phyloP scores from a whole-genome alignment of 2,329 filamentous ascomycete species.

The Cladophialophora exuberans region DNA sequence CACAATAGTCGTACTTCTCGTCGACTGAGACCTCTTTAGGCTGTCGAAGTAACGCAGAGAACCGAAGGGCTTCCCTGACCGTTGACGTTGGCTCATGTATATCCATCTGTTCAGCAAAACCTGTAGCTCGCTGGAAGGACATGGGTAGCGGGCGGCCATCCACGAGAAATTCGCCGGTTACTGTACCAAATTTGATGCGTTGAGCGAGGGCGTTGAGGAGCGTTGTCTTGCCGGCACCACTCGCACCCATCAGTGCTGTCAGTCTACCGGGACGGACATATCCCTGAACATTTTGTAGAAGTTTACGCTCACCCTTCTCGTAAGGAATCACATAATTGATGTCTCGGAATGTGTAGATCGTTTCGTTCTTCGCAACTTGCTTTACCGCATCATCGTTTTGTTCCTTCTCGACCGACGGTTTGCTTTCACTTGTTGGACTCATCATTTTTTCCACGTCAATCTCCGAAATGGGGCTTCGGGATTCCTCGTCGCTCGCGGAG shows the following conservation, averaged over 20 bases:
- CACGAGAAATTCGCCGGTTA: slow-evolving; percentile 49
- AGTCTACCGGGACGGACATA: slow-evolving; percentile 77
- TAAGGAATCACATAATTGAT: slow-evolving; percentile 70
- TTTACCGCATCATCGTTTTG: slow-evolving; percentile 37
- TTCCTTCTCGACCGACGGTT: slow-evolving; percentile 36
- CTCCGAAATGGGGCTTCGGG: neutral
- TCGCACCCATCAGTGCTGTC: slow-evolving; percentile 74
- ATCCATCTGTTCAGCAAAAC: slow-evolving; percentile 66
- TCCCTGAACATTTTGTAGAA: slow-evolving; percentile 67
- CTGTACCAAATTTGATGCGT: slow-evolving; percentile 46
- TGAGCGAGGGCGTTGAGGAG: slow-evolving; percentile 52
- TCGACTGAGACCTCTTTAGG: slow-evolving; percentile 57
- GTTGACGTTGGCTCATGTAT: slow-evolving; percentile 69
- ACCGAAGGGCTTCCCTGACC: slow-evolving; percentile 67
- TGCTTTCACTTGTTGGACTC: slow-evolving; percentile 32
- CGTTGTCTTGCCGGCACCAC: slow-evolving; percentile 52
- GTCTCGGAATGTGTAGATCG: slow-evolving; percentile 82
- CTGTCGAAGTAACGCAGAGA: slow-evolving; percentile 68
- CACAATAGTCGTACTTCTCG: slow-evolving; percentile 70
- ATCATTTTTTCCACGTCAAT: slow-evolving; percentile 30
- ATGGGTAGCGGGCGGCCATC: slow-evolving; percentile 49
- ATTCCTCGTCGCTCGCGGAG: slow-evolving; percentile 55
- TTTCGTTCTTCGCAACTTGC: slow-evolving; percentile 65
- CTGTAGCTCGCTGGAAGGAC: slow-evolving; percentile 58
- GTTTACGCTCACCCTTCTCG: slow-evolving; percentile 46